Evolutionary conservation across 2,329 filamentous ascomycete species (phyloP), one percentile per base, ranked within the genome.

Genomic region (Xylaria sp.): DNA sequence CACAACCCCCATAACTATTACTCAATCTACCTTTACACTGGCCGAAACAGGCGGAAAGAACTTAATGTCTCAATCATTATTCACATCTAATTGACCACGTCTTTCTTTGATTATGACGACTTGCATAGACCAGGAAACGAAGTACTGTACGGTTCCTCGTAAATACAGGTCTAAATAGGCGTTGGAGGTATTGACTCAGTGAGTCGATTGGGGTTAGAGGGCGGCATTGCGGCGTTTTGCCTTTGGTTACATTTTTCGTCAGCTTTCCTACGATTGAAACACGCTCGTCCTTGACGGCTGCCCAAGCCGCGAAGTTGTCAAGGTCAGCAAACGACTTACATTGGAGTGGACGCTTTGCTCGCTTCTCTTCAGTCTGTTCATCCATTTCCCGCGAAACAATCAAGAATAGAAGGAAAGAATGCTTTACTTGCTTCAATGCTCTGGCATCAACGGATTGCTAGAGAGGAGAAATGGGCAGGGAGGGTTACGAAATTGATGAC

Each of bases 71-170:
- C 40, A 9, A 49, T 60, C 31, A 59, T 44, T 56, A 40, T 56
- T 42, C 20, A 17, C 10, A 38, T 51, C 31, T 46, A 53, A 63
- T 65, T 26, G 42, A 46, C 13, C 40, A 59, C 53, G 59, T 57
- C 23, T 49, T 63, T 36, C 44, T 66, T 67, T 63, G 57, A 56
- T 68, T 57, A 63, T 26, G 58, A 59, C 48, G 49, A 44, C 28
- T 68, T 63, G 65, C 65, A 65, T 70, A 63, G 33, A 65, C 48
- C 61, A 46, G 40, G 53, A 40, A 46, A 54, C 49, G 36, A 62
- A 48, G 31, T 48, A 36, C 17, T 38, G 17, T 46, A 57, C 10
- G 17, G 11, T 48, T 57, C 26, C 33, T 58, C 51, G n/a, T 58
- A 61, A 23, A 40, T 33, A 26, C 10, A 56, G 31, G 36, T 64